A percentile compares a stretch with the other conserved stretches of the same genome.
These are phyloP conservation scores for Suillus ampliporus DNA, from an alignment of 768 basidiomycete genomes.

Conservation along the genomic window DNA sequence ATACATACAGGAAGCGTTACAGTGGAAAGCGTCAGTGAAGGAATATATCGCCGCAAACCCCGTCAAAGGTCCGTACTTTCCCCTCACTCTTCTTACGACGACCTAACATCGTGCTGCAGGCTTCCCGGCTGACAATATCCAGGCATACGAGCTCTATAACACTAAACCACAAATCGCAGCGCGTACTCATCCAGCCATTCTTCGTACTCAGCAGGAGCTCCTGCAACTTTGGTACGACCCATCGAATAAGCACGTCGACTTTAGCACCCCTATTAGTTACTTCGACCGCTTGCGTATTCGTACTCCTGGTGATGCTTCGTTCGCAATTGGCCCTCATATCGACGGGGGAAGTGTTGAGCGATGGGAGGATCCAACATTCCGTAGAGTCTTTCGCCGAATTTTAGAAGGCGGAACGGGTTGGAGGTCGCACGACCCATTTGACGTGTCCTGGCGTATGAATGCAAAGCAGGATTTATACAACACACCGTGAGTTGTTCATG, in stretches of 20 bases:
- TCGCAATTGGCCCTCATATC: constrained; percentile 68
- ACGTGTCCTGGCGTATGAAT: constrained; percentile 49
- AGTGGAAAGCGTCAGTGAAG: constrained; percentile 60
- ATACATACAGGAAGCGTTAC: constrained; percentile 54
- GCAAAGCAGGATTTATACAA: constrained; percentile 69
- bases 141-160: constrained; percentile 80
- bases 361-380: constrained; percentile 55
- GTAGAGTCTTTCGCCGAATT: constrained; percentile 49
- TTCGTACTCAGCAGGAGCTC: constrained; percentile 62
- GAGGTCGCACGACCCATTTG: constrained; percentile 56
- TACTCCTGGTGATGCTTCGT: constrained; percentile 69
- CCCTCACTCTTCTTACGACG: neutral
- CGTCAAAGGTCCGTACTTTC: constrained; percentile 49
- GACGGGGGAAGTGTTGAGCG: constrained; percentile 60
- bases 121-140: constrained; percentile 68
- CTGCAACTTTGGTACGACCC: constrained; percentile 63
- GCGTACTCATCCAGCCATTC: constrained; percentile 64
- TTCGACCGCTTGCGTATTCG: constrained; percentile 79
- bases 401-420: constrained; percentile 50
- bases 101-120: constrained; percentile 43
- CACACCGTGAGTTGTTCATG: constrained; percentile 49
- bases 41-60: constrained; percentile 60
- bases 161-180: constrained; percentile 66
- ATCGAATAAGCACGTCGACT: constrained; percentile 46
- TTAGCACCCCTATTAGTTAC: constrained; percentile 71